Evolutionary conservation across 108 stramenopile species (phyloP), one percentile per base, ranked within the genome.

Genomic region (Discostella stelligeroides): DNA sequence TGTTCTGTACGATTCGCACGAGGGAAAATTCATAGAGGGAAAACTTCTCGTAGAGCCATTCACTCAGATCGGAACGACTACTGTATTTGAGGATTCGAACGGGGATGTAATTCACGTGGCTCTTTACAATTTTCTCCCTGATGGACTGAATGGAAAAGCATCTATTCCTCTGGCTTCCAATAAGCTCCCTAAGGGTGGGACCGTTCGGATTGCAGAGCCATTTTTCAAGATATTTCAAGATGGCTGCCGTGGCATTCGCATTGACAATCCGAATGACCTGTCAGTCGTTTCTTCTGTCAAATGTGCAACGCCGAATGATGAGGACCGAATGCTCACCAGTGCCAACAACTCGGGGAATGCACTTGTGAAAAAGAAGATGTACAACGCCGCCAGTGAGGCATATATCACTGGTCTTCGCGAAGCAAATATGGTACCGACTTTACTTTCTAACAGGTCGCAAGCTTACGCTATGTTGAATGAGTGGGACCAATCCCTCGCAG

Each of bases 191-290:
- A 51, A 21, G 50, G 50, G 50, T 5, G 12, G 18, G 12, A 24
- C 25, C 9, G 23, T 51, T 21, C 50, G 50, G 10, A 51, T 51
- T 51, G 50, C 50, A 51, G 66, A 68, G 41, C 66, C 66, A 10
- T 68, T 68, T 21, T 23, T 34, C 14, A 68, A 68, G 20, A 42
- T 68, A 18, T 55, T 53, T 58, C n/a, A 23, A 18, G 66, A 68
- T 55, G 66, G 66, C 27, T 23, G 51, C 24, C 34, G 27, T 37
- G 66, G 66, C 10, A 68, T 68, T 55, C 17, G 66, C 1, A 55
- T 68, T 24, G 66, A 68, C 53, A 29, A 68, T 55, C 66, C 66
- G 1, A 55, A 38, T 21, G 66, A 68, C 40, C 55, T 68, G 55
- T 15, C 29, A 12, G 49, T 68, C 23, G 4, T 55, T 21, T 34